Base-by-base conservation (phyloP, 805 yeast genomes). In the Ogataea neopini region DNA sequence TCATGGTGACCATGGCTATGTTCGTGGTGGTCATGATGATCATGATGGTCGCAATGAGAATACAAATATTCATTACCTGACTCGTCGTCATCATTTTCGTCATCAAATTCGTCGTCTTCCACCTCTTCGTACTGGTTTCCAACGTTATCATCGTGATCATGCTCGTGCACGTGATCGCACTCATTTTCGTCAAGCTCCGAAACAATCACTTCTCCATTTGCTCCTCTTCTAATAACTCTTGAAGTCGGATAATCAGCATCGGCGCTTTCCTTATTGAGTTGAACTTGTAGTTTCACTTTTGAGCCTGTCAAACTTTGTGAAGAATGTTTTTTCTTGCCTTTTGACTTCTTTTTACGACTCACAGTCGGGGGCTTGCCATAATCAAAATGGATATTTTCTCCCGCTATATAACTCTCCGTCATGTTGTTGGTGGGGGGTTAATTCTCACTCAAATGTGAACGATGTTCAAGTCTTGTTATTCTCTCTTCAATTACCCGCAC, bases 221-320 rank as follows among this genome's bases (percentile, higher is more conserved):
- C 53, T 3, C 79, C 86, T 55, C 83, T 82, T 54, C 80, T 84
- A 39, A 86, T 81, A 4, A 86, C 81, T 47, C 94, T 66, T 7
- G 90, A 83, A 11, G 78, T 74, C 2, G 94, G 94, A 59, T 86
- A 86, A 13, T 83, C 88, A 29, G 77, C 74, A n/a, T 83, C 88
- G 30, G 77, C 75, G 33, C 75, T 72, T 11, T 83, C 80, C 56
- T 81, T 72, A 58, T 75, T 76, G 20, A 81, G 56, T 40, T 80
- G 74, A 2, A 79, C 81, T 37, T 75, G 68, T 56, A 47, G 49
- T 39, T 56, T 54, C 43, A 44, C 38, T 33, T 46, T 50, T 28
- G 49, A 35, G 9, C 48, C 36, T 14, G 43, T 17, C 14, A 38
- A 9, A 47, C 45, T 48, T 38, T 10, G 32, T 28, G 32, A n/a